phyloP scores from a whole-genome alignment of 495 filamentous ascomycete species.

The Podospora tetraspora region DNA sequence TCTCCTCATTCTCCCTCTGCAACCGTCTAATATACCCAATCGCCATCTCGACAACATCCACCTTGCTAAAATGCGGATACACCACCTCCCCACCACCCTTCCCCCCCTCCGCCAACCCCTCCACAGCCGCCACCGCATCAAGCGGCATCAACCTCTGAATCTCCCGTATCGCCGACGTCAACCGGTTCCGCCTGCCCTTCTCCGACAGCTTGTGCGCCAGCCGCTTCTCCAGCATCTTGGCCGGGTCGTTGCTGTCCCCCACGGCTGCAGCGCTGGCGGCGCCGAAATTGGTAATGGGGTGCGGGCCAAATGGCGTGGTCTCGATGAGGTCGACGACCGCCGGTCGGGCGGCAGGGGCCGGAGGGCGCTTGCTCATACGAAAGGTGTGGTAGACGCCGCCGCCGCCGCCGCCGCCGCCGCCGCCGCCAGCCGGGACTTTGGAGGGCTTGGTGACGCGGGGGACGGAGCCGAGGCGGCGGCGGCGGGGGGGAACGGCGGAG shows the following conservation, averaged over 20 bases:
- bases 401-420: neutral
- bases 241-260: constrained; percentile 10
- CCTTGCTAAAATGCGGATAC: constrained; percentile 25
- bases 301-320: neutral
- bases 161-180: constrained; percentile 30
- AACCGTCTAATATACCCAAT: constrained; percentile 27
- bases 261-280: neutral
- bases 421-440: neutral
- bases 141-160: constrained; percentile 31
- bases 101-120: neutral
- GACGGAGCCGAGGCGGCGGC: constrained; percentile 10
- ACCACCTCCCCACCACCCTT: constrained; percentile 2
- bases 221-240: constrained; percentile 22
- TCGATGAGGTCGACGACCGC: neutral
- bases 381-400: constrained; percentile 3
- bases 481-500: constrained; percentile 3
- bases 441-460: constrained; percentile 14
- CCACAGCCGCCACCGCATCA: neutral
- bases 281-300: neutral
- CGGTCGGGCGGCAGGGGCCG: neutral
- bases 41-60: constrained; percentile 31
- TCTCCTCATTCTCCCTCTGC: constrained; percentile 22
- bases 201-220: constrained; percentile 34
- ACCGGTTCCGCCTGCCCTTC: constrained; percentile 28
- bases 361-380: neutral